Percentiles rank a stretch among this genome's conserved stretches.
These are phyloP conservation scores for Ormosia emarginata DNA, from an alignment of 306 rosid genomes.

Conservation along the genomic window DNA sequence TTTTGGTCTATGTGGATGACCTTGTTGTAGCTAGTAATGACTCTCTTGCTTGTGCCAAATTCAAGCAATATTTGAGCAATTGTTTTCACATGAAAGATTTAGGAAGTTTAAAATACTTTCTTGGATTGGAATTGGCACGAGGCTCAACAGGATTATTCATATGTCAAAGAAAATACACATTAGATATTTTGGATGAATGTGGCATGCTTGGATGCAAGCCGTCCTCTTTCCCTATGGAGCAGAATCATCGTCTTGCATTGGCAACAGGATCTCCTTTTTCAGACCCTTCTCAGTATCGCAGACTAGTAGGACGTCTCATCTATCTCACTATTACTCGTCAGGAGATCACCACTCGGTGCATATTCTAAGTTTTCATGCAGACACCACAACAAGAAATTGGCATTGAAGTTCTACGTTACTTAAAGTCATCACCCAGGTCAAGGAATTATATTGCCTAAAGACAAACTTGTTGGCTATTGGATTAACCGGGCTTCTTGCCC, in stretches of 20 bases:
- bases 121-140: neutral
- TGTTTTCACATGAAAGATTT: neutral
- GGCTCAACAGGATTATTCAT: neutral
- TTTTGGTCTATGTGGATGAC: neutral
- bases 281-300: neutral
- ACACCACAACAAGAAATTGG: neutral
- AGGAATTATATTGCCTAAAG: neutral
- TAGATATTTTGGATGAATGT: neutral
- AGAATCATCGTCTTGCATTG: neutral
- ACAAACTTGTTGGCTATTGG: neutral
- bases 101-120: neutral
- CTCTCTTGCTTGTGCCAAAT: no score
- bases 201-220: neutral
- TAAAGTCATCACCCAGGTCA: neutral
- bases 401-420: neutral
- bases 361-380: no score
- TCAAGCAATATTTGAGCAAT: neutral
- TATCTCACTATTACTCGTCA: no score
- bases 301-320: neutral
- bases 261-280: neutral
- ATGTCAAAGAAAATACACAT: neutral
- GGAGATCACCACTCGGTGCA: no score
- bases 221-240: neutral
- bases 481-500: neutral
- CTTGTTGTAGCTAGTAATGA: neutral